Conservation (phyloP, 495 filamentous ascomycete genomes). For the Evernia prunastri region DNA sequence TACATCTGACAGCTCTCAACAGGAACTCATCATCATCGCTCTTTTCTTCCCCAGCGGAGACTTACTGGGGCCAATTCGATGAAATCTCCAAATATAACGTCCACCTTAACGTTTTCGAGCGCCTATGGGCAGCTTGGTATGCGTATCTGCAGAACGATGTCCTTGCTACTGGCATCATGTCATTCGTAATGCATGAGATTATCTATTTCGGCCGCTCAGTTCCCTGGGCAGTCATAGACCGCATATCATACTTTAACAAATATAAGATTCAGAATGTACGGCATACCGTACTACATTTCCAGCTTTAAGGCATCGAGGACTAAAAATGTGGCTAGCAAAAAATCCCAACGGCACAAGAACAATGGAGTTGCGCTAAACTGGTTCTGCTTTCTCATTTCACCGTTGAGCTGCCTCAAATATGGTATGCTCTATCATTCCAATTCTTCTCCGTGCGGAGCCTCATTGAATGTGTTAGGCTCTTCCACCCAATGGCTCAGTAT, state of each 20-base stretch:
- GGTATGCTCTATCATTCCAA: slow-evolving; percentile 41
- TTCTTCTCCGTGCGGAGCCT: not conserved
- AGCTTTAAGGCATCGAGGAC: not conserved
- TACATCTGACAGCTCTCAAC: slow-evolving; percentile 2
- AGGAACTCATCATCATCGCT: slow-evolving; percentile 53
- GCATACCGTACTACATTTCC: not conserved
- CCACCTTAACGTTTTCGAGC: slow-evolving; percentile 75
- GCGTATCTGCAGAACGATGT: slow-evolving; percentile 98
- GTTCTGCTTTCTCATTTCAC: slow-evolving; percentile 93
- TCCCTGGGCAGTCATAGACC: slow-evolving; percentile 91
- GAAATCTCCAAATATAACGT: slow-evolving; percentile 84
- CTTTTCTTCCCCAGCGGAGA: slow-evolving; percentile 45
- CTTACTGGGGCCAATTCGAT: slow-evolving; percentile 77
- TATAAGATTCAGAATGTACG: slow-evolving; percentile 87
- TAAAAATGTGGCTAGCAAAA: slow-evolving; percentile 57
- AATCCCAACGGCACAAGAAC: slow-evolving; percentile 80
- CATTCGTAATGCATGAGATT: slow-evolving; percentile 87
- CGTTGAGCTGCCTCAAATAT: slow-evolving; percentile 96
- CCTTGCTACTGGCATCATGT: slow-evolving; percentile 93
- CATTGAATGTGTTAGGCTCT: slow-evolving; percentile 51
- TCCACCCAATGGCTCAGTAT: slow-evolving; percentile 95
- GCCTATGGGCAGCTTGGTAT: slow-evolving; percentile 92
- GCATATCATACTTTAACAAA: slow-evolving; percentile 74
- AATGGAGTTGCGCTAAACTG: slow-evolving; percentile 87
- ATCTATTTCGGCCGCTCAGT: slow-evolving; percentile 91